phyloP scores from a whole-genome alignment of 352 stramenopile species.

The Globisporangium abappressorium region DNA sequence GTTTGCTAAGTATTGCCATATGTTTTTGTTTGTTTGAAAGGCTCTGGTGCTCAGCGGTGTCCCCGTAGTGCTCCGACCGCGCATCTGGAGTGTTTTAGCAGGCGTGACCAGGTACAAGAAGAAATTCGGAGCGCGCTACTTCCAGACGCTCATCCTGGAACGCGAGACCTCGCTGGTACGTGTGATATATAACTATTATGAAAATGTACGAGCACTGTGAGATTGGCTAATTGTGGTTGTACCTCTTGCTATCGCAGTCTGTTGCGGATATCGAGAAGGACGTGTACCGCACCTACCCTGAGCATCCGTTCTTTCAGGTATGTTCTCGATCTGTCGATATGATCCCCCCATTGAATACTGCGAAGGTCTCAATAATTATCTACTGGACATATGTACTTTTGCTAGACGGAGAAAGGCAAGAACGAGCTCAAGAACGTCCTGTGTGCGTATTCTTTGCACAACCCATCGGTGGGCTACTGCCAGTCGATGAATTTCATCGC shows the following conservation, averaged over 20 bases:
- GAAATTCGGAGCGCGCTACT: constrained; percentile 31
- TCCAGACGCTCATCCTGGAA: constrained; percentile 20
- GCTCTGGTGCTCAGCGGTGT: constrained; percentile 40
- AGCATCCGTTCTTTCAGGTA: constrained; percentile 50
- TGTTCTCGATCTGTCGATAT: too few relatives aligned
- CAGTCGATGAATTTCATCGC: constrained; percentile 81
- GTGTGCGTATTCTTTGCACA: constrained; percentile 53
- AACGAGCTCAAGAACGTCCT: constrained; percentile 54
- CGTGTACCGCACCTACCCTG: constrained; percentile 56
- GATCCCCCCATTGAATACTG: too few relatives aligned
- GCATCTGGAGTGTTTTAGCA: constrained; percentile 39
- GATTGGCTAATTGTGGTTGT: background rate
- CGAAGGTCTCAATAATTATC: too few relatives aligned
- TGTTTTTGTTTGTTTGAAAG: constrained; percentile 16
- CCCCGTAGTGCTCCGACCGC: constrained; percentile 33
- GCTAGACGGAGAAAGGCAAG: constrained; percentile 31
- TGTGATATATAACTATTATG: too few relatives aligned
- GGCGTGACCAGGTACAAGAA: constrained; percentile 32
- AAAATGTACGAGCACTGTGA: too few relatives aligned
- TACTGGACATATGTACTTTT: too few relatives aligned
- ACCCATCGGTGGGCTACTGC: constrained; percentile 58
- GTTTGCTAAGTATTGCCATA: background rate
- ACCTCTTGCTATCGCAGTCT: constrained; percentile 13
- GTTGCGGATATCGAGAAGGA: constrained; percentile 66
- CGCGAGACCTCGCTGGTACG: constrained; percentile 21